Base-by-base conservation (phyloP, 441 rosid species). In the Bruguiera hainesii region DNA sequence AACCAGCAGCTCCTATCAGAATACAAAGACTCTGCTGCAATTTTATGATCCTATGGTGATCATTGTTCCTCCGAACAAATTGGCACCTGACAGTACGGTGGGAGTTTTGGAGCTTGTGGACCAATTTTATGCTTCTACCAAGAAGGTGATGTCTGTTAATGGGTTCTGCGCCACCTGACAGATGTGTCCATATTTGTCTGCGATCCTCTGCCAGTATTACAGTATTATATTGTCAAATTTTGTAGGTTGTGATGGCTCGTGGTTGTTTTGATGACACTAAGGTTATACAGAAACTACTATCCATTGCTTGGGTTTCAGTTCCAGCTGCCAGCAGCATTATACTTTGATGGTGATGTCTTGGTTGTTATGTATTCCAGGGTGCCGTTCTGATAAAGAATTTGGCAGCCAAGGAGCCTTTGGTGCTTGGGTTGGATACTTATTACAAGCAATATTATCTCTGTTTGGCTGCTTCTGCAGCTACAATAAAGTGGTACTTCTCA, bases 371-470 rank as follows among this genome's bases (percentile, higher is more conserved):
- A 71, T 71, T 75, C 60, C 87, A 95, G 99, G 97, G 99, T 61
- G 96, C 96, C 51, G 77, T 89, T 75, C 68, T 95, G 64, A 76
- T 90, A 64, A 94, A 90, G 80, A 90, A 83, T 76, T 73, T 95
- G 77, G 89, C 98, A 52, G 91, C 96, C 23, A 84, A 80, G 82
- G 97, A 90, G 71, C 96, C 99, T 73, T 88, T 90, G 37, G 96
- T 92, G 0, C 96, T 90, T 81, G 97, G 98, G 67, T 78, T 93
- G 72, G 99, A 89, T 82, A 86, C 84, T 67, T 92, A 95, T 74
- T 90, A 90, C 84, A 95, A 92, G 85, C 99, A 96, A 80, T 92
- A 96, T 71, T 92, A 92, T 80, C 97, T 90, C 63, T 95, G 97
- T 69, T 71, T 95, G 80, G 97, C 97, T 69, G 96, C 98, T 65